Conservation (phyloP, 352 stramenopile genomes). For the Globisporangium ultimum region DNA sequence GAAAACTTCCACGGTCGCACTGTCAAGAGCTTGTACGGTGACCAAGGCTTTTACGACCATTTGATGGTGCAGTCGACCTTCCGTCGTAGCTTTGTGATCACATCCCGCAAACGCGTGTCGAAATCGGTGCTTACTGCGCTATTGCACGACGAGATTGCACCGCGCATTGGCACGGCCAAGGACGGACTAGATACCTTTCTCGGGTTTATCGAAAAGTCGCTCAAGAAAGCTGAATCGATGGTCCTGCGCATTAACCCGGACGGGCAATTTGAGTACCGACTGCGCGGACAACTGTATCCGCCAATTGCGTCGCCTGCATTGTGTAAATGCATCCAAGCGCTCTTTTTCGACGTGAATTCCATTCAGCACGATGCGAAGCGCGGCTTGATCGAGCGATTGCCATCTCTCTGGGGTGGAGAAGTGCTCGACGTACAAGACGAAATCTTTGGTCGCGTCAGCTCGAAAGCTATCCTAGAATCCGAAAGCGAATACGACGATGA, state of each 20-base stretch:
- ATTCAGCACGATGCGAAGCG: conserved; percentile 81
- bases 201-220: conserved; percentile 75
- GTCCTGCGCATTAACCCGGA: conserved; percentile 67
- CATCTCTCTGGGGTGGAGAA: conserved; percentile 68
- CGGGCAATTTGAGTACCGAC: conserved; percentile 60
- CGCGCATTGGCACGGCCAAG: conserved; percentile 55
- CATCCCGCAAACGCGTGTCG: conserved; percentile 71
- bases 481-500: conserved; percentile 53
- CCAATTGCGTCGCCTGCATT: conserved; percentile 64
- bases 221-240: conserved; percentile 81
- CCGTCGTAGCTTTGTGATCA: conserved; percentile 73
- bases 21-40: conserved; percentile 63
- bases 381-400: conserved; percentile 63
- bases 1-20: conserved; percentile 49
- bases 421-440: conserved; percentile 61
- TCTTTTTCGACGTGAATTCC: conserved; percentile 82
- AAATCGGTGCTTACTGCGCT: conserved; percentile 67
- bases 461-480: conserved; percentile 31
- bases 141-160: conserved; percentile 64
- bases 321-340: conserved; percentile 61
- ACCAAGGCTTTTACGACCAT: conserved; percentile 74
- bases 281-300: conserved; percentile 64
- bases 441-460: conserved; percentile 40
- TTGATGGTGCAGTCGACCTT: conserved; percentile 57
- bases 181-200: conserved; percentile 57